phyloP scores from a whole-genome alignment of 176 grass and related monocot genomes.

The Aegilops longissima region DNA sequence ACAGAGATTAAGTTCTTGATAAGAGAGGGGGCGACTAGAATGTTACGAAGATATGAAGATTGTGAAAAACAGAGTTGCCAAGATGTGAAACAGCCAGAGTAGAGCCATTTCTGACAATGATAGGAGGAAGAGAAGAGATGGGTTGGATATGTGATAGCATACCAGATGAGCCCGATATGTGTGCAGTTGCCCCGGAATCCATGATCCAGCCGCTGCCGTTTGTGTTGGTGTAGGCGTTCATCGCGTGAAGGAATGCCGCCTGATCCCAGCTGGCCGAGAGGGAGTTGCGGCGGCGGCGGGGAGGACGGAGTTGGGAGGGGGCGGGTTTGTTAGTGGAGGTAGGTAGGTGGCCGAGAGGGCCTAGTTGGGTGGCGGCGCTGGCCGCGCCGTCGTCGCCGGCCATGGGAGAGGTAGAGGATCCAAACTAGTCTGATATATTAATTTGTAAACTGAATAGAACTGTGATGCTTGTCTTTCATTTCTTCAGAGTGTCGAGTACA shows the following conservation, averaged over 20 bases:
- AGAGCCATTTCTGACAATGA: neutral
- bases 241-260: neutral
- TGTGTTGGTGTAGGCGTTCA: neutral
- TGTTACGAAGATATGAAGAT: neutral
- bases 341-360: too few species aligned
- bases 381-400: too few species aligned
- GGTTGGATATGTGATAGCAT: neutral
- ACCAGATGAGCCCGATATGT: neutral
- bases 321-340: too few species aligned
- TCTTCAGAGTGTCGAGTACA: too few species aligned
- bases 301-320: too few species aligned
- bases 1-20: neutral
- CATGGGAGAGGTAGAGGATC: too few species aligned
- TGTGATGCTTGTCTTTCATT: too few species aligned
- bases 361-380: too few species aligned
- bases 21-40: neutral
- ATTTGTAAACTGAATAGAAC: too few species aligned
- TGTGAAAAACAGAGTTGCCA: neutral
- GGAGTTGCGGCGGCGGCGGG: too few species aligned
- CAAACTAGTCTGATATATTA: too few species aligned
- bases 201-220: neutral
- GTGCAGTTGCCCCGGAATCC: neutral
- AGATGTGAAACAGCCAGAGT: neutral
- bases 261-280: neutral
- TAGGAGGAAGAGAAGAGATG: neutral